These are phyloP conservation scores for Ceratobasidium sp. DNA, from an alignment of 1,284 basidiomycete genomes.

Conservation along the genomic window DNA sequence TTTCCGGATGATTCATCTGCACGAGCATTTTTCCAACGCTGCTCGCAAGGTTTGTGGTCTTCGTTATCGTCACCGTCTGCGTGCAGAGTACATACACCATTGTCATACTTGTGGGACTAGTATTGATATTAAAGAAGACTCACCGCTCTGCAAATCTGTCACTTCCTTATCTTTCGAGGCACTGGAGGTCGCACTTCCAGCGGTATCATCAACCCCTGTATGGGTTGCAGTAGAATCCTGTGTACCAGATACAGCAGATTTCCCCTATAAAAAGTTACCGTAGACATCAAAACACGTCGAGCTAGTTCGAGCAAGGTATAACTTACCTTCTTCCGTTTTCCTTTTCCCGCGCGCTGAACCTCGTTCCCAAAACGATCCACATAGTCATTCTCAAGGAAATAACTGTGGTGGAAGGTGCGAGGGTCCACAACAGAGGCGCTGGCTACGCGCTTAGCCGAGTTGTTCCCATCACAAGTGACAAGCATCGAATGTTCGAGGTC, in stretches of 20 bases:
- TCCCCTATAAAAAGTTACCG: too few species aligned
- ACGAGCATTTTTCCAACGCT: constrained; percentile 54
- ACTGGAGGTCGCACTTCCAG: too few species aligned
- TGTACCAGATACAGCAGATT: too few species aligned
- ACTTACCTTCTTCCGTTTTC: background rate
- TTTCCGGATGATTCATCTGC: constrained; percentile 50
- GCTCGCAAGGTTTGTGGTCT: constrained; percentile 49
- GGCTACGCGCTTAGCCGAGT: constrained; percentile 33
- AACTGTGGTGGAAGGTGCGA: constrained; percentile 45
- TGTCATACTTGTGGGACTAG: too few species aligned
- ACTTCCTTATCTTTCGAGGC: too few species aligned
- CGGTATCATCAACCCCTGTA: too few species aligned
- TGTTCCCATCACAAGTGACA: constrained; percentile 50
- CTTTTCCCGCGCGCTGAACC: background rate
- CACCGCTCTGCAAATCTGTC: too few species aligned
- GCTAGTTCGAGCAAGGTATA: background rate
- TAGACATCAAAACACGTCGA: background rate
- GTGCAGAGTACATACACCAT: background rate
- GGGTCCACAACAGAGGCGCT: constrained; percentile 42
- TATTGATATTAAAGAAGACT: too few species aligned
- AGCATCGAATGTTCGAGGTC: constrained; percentile 38
- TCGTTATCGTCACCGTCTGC: constrained; percentile 8
- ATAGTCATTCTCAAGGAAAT: constrained; percentile 46
- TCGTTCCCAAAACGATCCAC: constrained; percentile 51
- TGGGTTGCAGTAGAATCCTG: too few species aligned